Evolutionary conservation across 805 yeast species (phyloP), one percentile per base, ranked within the genome.

Genomic region (Candida namnaoensis): DNA sequence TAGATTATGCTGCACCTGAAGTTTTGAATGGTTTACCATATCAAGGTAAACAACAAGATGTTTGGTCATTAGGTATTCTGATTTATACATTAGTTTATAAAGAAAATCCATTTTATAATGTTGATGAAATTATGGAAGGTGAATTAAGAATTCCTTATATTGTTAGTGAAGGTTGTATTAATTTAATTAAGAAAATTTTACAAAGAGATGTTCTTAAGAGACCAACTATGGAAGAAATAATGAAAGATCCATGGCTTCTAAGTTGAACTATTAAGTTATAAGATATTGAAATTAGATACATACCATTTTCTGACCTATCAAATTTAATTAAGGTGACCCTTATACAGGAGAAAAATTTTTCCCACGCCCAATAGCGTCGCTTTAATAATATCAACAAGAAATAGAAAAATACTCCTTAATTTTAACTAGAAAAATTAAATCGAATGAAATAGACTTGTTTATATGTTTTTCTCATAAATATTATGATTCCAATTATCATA

Each of bases 1-100:
- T 93, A 36, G 97, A 93, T 60, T 93, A 91, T 60, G 98, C 98
- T 1, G 95, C 98, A 0, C 99, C 99, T 0, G 99, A 93, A 61
- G 96, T 93, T 1, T 68, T 93, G 32, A 73, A 80, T 40, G 99
- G 98, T 2, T 80, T 80, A 45, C 82, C 90, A 23, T 93, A 91
- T 55, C 88, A 79, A 40, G 99, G 99, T 23, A 82, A 78, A 57
- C 91, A 95, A 4, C 99, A 93, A 60, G 99, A 93, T 62, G 82
- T 90, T 2, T 93, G 99, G 99, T 96, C 98, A 0, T 69, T 91
- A 56, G 99, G 99, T 3, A 85, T 93, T 23, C 66, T 93, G 43
- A 66, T 93, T 23, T 93, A 90, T 63, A 93, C 97, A 0, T 75
- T 93, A 55, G 71, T 91, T 7, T 93, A 83, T 69, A 87, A 90